Percentiles rank a stretch among this genome's conserved stretches.
phyloP scores from a whole-genome alignment of 2,329 filamentous ascomycete genomes.

The Lizonia empirigonia region DNA sequence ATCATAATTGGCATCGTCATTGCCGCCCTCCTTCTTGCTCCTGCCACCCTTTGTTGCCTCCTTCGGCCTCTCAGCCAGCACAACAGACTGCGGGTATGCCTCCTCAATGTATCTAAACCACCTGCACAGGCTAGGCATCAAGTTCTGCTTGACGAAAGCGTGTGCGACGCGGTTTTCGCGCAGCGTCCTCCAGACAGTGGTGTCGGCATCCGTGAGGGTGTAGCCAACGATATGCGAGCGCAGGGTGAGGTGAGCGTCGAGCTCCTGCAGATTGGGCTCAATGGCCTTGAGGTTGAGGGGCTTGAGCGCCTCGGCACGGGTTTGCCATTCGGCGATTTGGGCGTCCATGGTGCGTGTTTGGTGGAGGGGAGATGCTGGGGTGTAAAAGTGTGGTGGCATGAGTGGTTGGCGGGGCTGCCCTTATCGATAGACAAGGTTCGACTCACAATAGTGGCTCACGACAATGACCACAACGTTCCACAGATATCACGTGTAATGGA shows the following conservation, averaged over 20 bases:
- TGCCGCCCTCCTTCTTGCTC: conserved; percentile 78
- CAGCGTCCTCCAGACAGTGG: conserved; percentile 81
- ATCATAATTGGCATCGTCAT: conserved; percentile 85
- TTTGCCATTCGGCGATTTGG: conserved; percentile 61
- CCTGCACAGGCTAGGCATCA: conserved; percentile 75
- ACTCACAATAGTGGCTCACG: conserved; percentile 3
- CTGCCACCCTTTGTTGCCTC: conserved; percentile 61
- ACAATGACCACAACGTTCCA: background rate
- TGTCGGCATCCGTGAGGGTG: conserved; percentile 75
- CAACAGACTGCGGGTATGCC: conserved; percentile 76
- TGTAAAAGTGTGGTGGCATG: conserved; percentile 20
- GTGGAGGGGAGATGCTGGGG: conserved; percentile 6
- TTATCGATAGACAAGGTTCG: conserved; percentile 10
- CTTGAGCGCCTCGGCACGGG: conserved; percentile 58
- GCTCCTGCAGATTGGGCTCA: conserved; percentile 72
- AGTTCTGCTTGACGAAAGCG: conserved; percentile 78
- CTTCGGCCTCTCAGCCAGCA: conserved; percentile 61
- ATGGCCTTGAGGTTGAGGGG: conserved; percentile 80
- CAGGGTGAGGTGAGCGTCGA: conserved; percentile 86
- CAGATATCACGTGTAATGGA: background rate
- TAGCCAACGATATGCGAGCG: conserved; percentile 87
- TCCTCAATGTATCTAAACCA: conserved; percentile 91
- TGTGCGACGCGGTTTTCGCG: conserved; percentile 84
- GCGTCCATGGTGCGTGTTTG: conserved; percentile 37
- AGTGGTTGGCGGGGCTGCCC: conserved; percentile 16